Evolutionary conservation across 139 green algal genomes (phyloP), one percentile per base, ranked within the genome.

Genomic region (Dunaliella primolecta): DNA sequence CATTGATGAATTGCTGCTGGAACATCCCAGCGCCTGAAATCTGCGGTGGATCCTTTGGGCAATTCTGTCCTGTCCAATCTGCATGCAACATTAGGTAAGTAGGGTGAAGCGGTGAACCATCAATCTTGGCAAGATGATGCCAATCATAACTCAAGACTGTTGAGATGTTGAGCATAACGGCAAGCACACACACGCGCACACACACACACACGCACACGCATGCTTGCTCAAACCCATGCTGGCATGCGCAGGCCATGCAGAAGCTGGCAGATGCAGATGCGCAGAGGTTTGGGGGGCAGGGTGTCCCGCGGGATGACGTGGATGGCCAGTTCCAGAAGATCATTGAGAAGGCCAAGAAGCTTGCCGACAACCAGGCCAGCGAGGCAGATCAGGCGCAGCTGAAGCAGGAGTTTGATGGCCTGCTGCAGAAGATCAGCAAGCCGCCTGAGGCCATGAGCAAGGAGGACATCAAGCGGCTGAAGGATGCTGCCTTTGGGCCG

Each of bases 401-500:
- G 84, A 88, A 87, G 70, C 83, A 93, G 80, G 94, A 96, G 84
- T 94, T 96, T 88, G 91, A 95, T 80, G 84, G 89, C 24, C 87
- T 96, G 72, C 76, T 94, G 25, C 38, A 83, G 75, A 80, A 64
- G 30, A 84, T 90, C 38, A 81, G 27, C 33, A 71, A 64, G 20
- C 71, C 30, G 1, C 77, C 78, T 24, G 36, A 64, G 30, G 75
- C 38, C 27, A 82, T 90, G 37, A 77, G 84, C 76, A 91, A 90
- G 72, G 88, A 91, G 23, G 91, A 94, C 81, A 72, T 95, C 29
- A 92, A 92, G 82, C 72, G 85, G 34, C 86, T 97, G 35, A 94
- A 94, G 79, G 92, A 96, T 35, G 81, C 91, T 29, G 91, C 94
- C 35, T 98, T 98, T 92, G 92, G 93, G 11, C 91, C 91, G 0